Base-by-base conservation (phyloP, 1,139 yeast genomes). In the Williopsis jadinii region DNA sequence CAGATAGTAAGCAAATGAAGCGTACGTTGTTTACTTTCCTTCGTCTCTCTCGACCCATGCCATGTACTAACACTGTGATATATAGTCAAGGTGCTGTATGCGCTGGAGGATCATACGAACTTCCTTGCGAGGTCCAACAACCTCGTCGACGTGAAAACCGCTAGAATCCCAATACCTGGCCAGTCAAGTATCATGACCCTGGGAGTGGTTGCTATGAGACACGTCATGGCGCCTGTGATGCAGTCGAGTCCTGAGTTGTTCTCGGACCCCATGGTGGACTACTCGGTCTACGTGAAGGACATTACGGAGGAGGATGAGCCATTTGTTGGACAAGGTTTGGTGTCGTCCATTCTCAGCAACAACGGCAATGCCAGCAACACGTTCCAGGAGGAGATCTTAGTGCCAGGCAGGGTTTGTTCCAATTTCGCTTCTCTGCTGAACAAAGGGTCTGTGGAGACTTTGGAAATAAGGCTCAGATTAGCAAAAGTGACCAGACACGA, bases 221-320 rank as follows among this genome's bases (percentile, higher is more conserved):
- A 63, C 40, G 78, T 83, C 49, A 62, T 77, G 13, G 67, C 66
- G 40, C 76, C 78, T 38, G 67, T 79, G 27, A 59, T 72, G 42
- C 60, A 61, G 35, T 66, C 77, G 39, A 75, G 82, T 13, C 84
- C 84, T 3, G 85, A 79, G 51, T 70, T 75, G 59, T 77, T 71
- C 62, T 65, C 58, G 44, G 67, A 68, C 44, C 61, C 64, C 15
- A 44, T 64, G 1, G 67, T 67, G 44, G 92, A 83, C 55, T 82
- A 78, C 55, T 84, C 84, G 34, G 76, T 83, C 14, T 83, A 83
- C 59, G 80, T 78, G 50, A 80, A 77, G 52, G 92, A 83, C 56
- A 73, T 82, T 38, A 75, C 84, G 29, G 92, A 83, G 57, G 77
- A 77, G 6, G 86, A 80, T 53, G 90, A 83, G 59, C 92, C 92